Base-by-base conservation (phyloP, 2,329 filamentous ascomycete genomes). In the Coleophoma crateriformis region DNA sequence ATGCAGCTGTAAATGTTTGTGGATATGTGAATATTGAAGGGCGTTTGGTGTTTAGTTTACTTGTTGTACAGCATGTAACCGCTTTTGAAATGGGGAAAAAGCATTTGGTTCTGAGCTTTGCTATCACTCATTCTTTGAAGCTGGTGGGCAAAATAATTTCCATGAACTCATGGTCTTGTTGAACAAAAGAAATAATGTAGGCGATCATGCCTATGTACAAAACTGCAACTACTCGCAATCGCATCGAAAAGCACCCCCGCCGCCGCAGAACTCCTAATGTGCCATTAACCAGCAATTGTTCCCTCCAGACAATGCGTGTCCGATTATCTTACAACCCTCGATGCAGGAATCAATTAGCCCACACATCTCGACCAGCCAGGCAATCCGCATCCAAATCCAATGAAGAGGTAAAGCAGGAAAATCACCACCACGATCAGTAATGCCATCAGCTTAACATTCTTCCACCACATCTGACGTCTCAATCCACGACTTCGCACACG, bases 381-480 rank as follows among this genome's bases (percentile, higher is more conserved):
- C 53, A 89, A 63, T 7, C 85, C 85, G 65, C 85, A 89, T 5
- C 82, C 85, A 68, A 88, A 84, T 0, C 85, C 85, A 19, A 88
- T 77, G 58, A 88, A 82, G 12, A 89, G 62, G 64, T 88, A 89
- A 4, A 88, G 62, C 67, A 88, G 69, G 62, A 88, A 88, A 8
- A 88, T 67, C 19, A 94, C 70, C 2, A 91, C 89, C 41, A 96
- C 64, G 4, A 70, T 75, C 54, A 91, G 64, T 59, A 99, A 68
- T 7, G 81, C 85, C 90, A 97, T 96, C 59, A 99, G 71, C 74
- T 95, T 95, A 42, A 95, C 80, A 68, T 99, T 97, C 84, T 97
- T 97, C 92, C 92, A 97, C 94, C 94, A 99, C 94, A 99, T 97
- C 70, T 86, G 81, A 64, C 95, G 80, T 73, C 94, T 88, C 60